Percentiles rank a stretch among this genome's conserved stretches.
These are phyloP conservation scores for Lathyrus sativus DNA, from an alignment of 306 rosid species.

Conservation along the genomic window DNA sequence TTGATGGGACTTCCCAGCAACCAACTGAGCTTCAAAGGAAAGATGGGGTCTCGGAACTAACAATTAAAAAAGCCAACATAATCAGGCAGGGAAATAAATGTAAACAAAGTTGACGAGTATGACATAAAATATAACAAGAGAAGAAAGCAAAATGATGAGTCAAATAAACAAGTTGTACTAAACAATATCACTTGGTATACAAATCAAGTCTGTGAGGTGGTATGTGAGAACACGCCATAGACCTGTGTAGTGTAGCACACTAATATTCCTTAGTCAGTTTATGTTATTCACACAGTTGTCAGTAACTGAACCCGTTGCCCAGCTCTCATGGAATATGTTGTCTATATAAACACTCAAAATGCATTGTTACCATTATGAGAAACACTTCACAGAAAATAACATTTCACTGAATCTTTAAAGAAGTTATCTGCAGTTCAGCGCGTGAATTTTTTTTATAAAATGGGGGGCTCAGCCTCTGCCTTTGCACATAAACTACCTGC, in stretches of 20 bases:
- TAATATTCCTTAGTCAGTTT: not conserved
- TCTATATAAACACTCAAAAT: not conserved
- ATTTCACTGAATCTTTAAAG: not conserved
- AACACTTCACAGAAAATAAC: not conserved
- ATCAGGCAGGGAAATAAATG: constrained; percentile 35
- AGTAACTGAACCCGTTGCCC: not conserved
- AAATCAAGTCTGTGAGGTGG: not conserved
- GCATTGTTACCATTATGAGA: not conserved
- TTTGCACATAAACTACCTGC: not conserved
- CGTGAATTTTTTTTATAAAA: not conserved
- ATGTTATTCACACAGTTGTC: not conserved
- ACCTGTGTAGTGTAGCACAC: constrained; percentile 3
- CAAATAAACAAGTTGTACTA: constrained; percentile 12
- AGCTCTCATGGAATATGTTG: not conserved
- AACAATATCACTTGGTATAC: not conserved
- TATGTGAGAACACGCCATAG: not conserved
- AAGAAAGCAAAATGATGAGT: constrained; percentile 17
- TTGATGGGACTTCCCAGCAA: constrained; percentile 86
- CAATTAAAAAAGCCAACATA: constrained; percentile 40
- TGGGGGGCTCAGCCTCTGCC: not conserved
- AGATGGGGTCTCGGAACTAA: constrained; percentile 95
- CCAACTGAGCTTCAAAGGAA: constrained; percentile 95
- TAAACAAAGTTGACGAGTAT: constrained; percentile 8
- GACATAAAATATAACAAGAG: constrained; percentile 19
- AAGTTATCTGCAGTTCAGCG: not conserved